Evolutionary conservation across 2,329 filamentous ascomycete genomes (phyloP).

Genomic region (Phialocephala subalpina): DNA sequence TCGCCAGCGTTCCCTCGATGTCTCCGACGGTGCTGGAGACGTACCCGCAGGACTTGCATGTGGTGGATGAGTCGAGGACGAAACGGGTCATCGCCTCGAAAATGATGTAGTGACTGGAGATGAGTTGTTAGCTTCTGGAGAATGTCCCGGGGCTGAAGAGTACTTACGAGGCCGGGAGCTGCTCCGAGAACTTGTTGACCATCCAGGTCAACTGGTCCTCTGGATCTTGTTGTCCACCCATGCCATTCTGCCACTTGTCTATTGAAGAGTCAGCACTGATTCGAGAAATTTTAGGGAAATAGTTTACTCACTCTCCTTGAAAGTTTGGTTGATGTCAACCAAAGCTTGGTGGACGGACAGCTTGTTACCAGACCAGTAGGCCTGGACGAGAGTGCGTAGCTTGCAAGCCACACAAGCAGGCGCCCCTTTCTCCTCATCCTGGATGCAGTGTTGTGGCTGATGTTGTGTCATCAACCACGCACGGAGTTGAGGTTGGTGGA

Average conservation of each 20-base stretch:
- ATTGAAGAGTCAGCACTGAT: constrained; percentile 7
- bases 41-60: constrained; percentile 39
- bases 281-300: background rate
- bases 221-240: constrained; percentile 30
- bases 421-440: constrained; percentile 18
- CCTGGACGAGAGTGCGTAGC: constrained; percentile 22
- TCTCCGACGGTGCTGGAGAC: constrained; percentile 29
- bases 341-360: constrained; percentile 16
- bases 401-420: constrained; percentile 25
- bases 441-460: constrained; percentile 34
- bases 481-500: constrained; percentile 45
- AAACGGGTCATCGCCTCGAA: constrained; percentile 36
- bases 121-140: constrained; percentile 10
- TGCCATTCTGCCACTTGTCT: constrained; percentile 3
- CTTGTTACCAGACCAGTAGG: constrained; percentile 31
- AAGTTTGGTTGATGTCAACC: constrained; percentile 25
- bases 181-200: constrained; percentile 34
- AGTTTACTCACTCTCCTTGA: constrained; percentile 24
- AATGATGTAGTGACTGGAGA: constrained; percentile 24
- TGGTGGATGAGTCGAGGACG: constrained; percentile 29
- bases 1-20: constrained; percentile 36
- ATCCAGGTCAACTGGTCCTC: constrained; percentile 43
- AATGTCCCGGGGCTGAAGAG: background rate
- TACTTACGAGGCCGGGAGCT: constrained; percentile 39
- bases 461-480: constrained; percentile 42